Conservation (phyloP, 2,329 filamentous ascomycete genomes). For the Akanthomyces uredinophilus region DNA sequence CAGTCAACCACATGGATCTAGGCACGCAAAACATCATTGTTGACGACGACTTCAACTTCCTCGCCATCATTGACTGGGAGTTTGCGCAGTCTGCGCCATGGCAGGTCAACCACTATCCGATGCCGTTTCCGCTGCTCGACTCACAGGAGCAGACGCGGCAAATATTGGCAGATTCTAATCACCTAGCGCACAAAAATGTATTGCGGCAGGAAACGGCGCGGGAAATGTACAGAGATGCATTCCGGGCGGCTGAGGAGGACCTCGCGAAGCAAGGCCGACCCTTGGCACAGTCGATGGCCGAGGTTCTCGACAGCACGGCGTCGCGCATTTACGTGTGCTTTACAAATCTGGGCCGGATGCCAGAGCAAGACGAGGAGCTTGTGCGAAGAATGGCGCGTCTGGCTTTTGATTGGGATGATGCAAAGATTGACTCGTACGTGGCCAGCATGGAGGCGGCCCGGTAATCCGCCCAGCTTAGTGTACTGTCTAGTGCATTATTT, state of each 20-base stretch:
- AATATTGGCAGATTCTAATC: constrained; percentile 18
- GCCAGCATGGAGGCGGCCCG: too few species aligned
- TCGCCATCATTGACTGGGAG: constrained; percentile 30
- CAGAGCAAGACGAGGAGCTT: constrained; percentile 5
- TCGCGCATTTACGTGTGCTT: constrained; percentile 20
- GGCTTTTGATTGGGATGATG: constrained; percentile 12
- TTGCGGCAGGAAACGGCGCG: constrained; percentile 16
- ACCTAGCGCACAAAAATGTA: constrained; percentile 18
- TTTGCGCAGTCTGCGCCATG: constrained; percentile 27
- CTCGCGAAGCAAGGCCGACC: constrained; percentile 2
- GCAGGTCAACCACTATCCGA: constrained; percentile 27
- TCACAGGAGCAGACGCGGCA: constrained; percentile 15
- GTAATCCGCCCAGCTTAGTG: too few species aligned
- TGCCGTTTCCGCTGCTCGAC: constrained; percentile 25
- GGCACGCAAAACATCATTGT: constrained; percentile 30
- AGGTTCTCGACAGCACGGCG: constrained; percentile 18
- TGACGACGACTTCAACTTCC: constrained; percentile 26
- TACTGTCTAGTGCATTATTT: too few species aligned
- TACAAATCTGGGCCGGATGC: constrained; percentile 1
- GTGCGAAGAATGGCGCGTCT: constrained; percentile 14
- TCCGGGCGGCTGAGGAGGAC: constrained; percentile 16
- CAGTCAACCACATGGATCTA: constrained; percentile 30
- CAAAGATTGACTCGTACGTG: constrained; percentile 17
- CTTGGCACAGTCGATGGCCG: constrained; percentile 8
- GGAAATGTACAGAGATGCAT: constrained; percentile 17